A percentile compares a stretch with the other conserved stretches of the same genome.
Conservation (phyloP, 345 rosid genomes). For the Salix koriyanagi region DNA sequence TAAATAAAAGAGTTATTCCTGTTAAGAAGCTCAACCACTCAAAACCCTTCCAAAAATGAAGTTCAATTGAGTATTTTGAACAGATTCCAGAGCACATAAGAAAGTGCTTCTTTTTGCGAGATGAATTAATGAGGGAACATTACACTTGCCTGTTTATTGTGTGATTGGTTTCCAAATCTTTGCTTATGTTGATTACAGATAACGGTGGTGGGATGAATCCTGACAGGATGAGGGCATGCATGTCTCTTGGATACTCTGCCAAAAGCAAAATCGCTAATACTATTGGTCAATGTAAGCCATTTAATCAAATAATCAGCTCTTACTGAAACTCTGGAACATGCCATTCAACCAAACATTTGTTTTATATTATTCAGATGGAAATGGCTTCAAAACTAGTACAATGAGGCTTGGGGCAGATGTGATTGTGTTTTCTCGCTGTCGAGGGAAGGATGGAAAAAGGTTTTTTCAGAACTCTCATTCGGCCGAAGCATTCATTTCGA, state of each 20-base stretch:
- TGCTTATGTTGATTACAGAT: slow-evolving; percentile 34
- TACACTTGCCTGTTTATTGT: no score
- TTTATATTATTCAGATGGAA: slow-evolving; percentile 50
- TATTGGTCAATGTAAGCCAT: slow-evolving; percentile 70
- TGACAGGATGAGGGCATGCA: slow-evolving; percentile 61
- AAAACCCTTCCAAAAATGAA: no score
- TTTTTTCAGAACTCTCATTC: neutral
- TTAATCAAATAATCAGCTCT: neutral
- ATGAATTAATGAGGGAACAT: no score
- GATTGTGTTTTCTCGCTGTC: slow-evolving; percentile 62
- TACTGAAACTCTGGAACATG: neutral
- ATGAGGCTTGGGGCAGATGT: slow-evolving; percentile 95
- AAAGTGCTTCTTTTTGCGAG: no score
- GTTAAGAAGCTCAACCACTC: no score
- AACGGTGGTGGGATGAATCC: slow-evolving; percentile 83
- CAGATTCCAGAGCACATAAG: no score
- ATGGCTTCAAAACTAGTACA: slow-evolving; percentile 81
- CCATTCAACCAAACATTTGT: neutral
- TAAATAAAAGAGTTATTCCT: no score
- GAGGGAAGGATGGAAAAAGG: slow-evolving; percentile 43
- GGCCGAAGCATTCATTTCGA: neutral
- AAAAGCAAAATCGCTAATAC: slow-evolving; percentile 65
- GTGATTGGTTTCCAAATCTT: neutral
- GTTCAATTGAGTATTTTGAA: no score
- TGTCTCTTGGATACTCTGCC: slow-evolving; percentile 80